These are phyloP conservation scores for Sideroxylon spinosum DNA, from an alignment of 179 eudicot species.

Conservation along the genomic window DNA sequence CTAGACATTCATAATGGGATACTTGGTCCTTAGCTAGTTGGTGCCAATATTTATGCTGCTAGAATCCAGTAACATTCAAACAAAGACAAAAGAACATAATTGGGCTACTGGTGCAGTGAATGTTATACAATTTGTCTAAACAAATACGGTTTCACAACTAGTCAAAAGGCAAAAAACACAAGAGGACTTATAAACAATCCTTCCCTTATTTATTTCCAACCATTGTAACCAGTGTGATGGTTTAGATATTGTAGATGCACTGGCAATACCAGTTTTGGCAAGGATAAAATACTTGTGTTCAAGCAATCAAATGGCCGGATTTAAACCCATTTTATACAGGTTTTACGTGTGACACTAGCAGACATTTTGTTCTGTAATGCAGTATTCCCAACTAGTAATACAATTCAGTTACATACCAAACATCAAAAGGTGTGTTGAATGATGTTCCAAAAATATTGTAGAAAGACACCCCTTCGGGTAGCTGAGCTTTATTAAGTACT, in stretches of 20 bases:
- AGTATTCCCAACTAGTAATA: neutral
- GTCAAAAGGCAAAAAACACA: neutral
- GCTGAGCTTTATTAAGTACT: slow-evolving; percentile 52
- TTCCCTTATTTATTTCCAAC: neutral
- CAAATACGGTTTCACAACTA: neutral
- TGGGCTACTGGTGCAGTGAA: neutral
- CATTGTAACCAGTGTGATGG: neutral
- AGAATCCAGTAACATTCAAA: neutral
- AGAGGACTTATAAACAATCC: neutral
- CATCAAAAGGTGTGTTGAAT: slow-evolving; percentile 85
- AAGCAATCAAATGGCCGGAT: neutral
- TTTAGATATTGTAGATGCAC: slow-evolving; percentile 5
- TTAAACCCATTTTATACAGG: neutral
- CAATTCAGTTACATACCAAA: slow-evolving; percentile 49
- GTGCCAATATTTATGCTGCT: neutral
- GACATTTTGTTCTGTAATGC: neutral
- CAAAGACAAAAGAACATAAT: neutral
- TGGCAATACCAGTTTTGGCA: neutral
- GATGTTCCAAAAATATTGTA: slow-evolving; percentile 86
- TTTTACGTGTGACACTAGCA: neutral
- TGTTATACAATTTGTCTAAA: neutral
- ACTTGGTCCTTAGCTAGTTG: neutral
- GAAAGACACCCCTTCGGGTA: slow-evolving; percentile 66
- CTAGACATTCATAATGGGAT: neutral
- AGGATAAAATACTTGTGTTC: neutral